Evolutionary conservation across 1,284 basidiomycete genomes (phyloP).

Genomic region (Lentinula novae-zelandiae): DNA sequence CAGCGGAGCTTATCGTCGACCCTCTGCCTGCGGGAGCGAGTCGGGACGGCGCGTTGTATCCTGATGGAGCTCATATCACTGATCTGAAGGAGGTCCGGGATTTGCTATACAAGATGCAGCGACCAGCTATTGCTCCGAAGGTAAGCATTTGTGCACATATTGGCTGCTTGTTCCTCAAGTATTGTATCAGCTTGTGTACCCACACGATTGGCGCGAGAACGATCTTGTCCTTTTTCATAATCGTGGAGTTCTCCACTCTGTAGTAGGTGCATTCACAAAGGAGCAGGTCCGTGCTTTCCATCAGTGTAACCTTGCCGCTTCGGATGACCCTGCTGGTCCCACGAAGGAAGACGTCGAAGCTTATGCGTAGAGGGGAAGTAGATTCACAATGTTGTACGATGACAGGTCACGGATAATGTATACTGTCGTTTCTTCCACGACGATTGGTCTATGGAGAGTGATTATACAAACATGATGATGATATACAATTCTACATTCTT

Average conservation of each 20-base stretch:
- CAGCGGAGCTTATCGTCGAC: constrained; percentile 51
- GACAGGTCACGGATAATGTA: no score
- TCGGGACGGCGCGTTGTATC: constrained; percentile 59
- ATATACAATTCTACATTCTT: background rate
- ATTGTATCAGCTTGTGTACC: constrained; percentile 47
- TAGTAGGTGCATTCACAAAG: constrained; percentile 69
- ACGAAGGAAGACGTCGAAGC: constrained; percentile 55
- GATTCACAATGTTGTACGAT: no score
- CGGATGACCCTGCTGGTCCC: constrained; percentile 66
- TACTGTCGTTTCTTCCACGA: no score
- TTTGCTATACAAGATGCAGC: constrained; percentile 74
- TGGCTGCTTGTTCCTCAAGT: background rate
- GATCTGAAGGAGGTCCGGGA: constrained; percentile 71
- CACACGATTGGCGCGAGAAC: constrained; percentile 63
- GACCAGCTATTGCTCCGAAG: constrained; percentile 73
- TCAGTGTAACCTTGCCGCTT: constrained; percentile 80
- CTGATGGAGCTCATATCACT: constrained; percentile 69
- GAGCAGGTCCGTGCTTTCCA: constrained; percentile 78
- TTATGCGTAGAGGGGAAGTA: constrained; percentile 44
- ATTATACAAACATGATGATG: no score
- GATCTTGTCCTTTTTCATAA: constrained; percentile 73
- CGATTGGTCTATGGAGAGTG: no score
- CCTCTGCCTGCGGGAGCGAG: constrained; percentile 54
- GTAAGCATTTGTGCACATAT: constrained; percentile 27
- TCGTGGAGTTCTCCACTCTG: constrained; percentile 73